These are phyloP conservation scores for Musa troglodytarum DNA, from an alignment of 176 grass and related monocot genomes.

Conservation along the genomic window DNA sequence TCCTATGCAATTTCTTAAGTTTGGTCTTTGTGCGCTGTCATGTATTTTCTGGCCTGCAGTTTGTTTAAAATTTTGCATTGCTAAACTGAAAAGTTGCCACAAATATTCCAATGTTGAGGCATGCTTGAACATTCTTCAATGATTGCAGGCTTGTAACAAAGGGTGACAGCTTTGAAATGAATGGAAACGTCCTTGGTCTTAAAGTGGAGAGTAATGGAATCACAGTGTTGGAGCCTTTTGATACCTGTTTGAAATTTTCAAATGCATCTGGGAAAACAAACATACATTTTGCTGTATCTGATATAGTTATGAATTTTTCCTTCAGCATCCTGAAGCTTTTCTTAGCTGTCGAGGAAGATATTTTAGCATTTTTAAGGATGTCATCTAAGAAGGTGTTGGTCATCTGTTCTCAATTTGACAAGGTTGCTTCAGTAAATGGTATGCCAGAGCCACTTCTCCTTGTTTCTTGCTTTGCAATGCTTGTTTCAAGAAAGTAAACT, in stretches of 20 bases:
- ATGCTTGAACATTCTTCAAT: background rate
- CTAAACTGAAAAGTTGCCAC: background rate
- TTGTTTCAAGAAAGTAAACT: background rate
- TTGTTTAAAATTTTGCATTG: background rate
- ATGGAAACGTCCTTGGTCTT: slow-evolving; percentile 66
- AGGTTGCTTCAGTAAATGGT: slow-evolving; percentile 70
- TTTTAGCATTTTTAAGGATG: slow-evolving; percentile 79
- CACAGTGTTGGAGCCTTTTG: slow-evolving; percentile 92
- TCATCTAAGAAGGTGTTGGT: slow-evolving; percentile 73
- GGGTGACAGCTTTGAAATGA: slow-evolving; percentile 72
- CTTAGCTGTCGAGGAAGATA: slow-evolving; percentile 91
- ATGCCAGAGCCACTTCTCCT: background rate
- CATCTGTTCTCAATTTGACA: slow-evolving; percentile 78
- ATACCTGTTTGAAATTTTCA: slow-evolving; percentile 71
- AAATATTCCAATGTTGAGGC: background rate
- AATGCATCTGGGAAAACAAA: slow-evolving; percentile 73
- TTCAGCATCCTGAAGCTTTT: slow-evolving; percentile 95
- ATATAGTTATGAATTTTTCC: slow-evolving; percentile 95
- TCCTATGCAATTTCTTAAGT: too few species aligned
- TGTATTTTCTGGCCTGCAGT: background rate
- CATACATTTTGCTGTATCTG: slow-evolving; percentile 70
- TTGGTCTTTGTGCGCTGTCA: background rate
- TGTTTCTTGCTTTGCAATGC: background rate
- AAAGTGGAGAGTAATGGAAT: slow-evolving; percentile 95
- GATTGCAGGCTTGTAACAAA: slow-evolving; percentile 67